Conservation (phyloP, 345 rosid species). For the Camelina hispida region DNA sequence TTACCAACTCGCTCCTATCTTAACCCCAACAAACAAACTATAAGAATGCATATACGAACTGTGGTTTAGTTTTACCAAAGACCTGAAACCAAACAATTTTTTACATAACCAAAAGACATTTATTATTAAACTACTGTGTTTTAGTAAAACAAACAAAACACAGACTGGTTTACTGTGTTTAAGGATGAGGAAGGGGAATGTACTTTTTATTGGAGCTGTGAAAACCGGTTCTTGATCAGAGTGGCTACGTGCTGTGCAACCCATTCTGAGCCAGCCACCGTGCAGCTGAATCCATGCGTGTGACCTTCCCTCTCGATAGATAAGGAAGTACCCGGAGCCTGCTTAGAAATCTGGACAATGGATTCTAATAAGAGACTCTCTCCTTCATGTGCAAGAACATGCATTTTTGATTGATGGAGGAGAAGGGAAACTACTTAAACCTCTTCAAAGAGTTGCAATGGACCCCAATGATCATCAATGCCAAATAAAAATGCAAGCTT, state of each 20-base stretch:
- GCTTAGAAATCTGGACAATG: conserved; percentile 60
- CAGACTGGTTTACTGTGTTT: conserved; percentile 9
- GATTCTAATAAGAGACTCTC: conserved; percentile 4
- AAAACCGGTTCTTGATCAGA: conserved; percentile 53
- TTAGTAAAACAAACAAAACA: background rate
- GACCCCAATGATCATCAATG: conserved; percentile 88
- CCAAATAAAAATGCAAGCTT: conserved; percentile 77
- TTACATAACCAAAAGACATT: conserved; percentile 6
- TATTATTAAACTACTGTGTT: conserved; percentile 16
- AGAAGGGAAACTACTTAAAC: conserved; percentile 39
- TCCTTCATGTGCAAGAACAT: background rate
- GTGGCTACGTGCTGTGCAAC: conserved; percentile 66
- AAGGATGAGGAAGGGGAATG: background rate
- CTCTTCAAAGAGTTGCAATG: conserved; percentile 75
- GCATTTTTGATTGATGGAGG: background rate
- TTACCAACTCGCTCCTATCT: background rate
- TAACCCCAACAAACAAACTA: too few relatives aligned
- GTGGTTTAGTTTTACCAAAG: too few relatives aligned
- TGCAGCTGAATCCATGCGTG: conserved; percentile 73
- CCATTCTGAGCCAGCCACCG: conserved; percentile 81
- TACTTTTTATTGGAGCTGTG: conserved; percentile 22
- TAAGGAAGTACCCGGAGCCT: conserved; percentile 56
- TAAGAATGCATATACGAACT: too few relatives aligned
- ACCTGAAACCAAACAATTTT: background rate
- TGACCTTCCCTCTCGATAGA: conserved; percentile 85